Conservation (phyloP, 345 rosid species). For the Isatis tinctoria region DNA sequence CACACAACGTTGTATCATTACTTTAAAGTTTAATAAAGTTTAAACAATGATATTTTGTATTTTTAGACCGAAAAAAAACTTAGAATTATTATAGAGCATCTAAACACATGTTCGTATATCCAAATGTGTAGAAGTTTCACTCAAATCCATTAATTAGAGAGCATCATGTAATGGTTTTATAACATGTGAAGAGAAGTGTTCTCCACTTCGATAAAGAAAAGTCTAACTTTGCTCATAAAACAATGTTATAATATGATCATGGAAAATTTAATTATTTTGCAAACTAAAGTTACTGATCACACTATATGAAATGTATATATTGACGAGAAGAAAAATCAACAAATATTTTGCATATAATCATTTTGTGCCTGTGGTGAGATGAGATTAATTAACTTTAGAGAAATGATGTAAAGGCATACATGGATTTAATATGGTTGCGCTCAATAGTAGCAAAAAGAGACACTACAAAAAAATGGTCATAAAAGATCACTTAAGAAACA, state of each 20-base stretch:
- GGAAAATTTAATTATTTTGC: neutral
- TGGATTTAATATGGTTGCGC: neutral
- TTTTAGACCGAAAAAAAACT: neutral
- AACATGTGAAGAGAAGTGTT: constrained; percentile 7
- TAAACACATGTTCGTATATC: neutral
- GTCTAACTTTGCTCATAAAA: neutral
- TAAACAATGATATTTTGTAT: neutral
- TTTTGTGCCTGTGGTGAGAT: neutral
- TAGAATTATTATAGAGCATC: neutral
- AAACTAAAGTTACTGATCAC: neutral
- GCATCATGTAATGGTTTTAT: constrained; percentile 6
- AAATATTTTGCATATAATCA: neutral
- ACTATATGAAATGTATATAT: neutral
- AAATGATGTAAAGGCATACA: neutral
- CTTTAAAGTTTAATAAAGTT: too few species aligned
- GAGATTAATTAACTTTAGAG: neutral
- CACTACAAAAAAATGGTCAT: too few species aligned
- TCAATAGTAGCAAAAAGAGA: neutral
- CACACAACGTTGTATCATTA: neutral
- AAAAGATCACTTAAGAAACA: too few species aligned
- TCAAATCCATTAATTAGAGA: neutral
- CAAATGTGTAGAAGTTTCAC: neutral
- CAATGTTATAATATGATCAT: neutral
- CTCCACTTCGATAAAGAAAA: neutral
- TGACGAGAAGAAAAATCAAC: neutral